Percentiles rank a stretch among this genome's conserved stretches.
phyloP scores from a whole-genome alignment of 306 rosid species.

The Fragaria vesca region DNA sequence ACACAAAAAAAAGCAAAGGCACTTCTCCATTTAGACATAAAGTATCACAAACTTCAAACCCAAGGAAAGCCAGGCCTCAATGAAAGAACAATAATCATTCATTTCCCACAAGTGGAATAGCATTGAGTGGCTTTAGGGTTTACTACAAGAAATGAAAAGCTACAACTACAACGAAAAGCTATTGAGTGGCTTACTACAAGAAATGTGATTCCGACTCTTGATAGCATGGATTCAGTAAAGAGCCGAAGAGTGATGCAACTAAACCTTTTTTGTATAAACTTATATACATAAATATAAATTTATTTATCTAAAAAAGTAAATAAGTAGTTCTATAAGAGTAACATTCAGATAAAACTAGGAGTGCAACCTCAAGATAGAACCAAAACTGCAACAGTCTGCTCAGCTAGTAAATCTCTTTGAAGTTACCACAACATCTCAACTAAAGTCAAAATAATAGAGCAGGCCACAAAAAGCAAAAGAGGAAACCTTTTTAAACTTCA shows the following conservation, averaged over 20 bases:
- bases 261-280: not conserved
- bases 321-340: not conserved
- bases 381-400: not conserved
- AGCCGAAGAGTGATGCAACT: not conserved
- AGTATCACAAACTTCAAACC: not conserved
- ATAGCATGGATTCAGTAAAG: not conserved
- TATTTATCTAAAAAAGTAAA: not conserved
- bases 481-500: conserved; percentile 87
- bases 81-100: not conserved
- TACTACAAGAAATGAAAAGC: not conserved
- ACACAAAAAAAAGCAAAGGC: not conserved
- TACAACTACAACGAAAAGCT: too few species aligned
- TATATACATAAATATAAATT: too few species aligned
- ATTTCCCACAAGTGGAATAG: not conserved
- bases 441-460: conserved; percentile 9
- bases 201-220: not conserved
- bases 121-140: not conserved
- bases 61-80: not conserved
- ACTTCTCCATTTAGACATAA: not conserved
- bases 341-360: not conserved
- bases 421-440: not conserved
- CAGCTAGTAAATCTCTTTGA: conserved; percentile 8
- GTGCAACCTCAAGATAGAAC: not conserved
- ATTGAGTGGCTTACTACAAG: not conserved
- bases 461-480: conserved; percentile 24